Evolutionary conservation across 805 yeast genomes (phyloP), one percentile per base, ranked within the genome.

Genomic region (Barnettozyma populi): DNA sequence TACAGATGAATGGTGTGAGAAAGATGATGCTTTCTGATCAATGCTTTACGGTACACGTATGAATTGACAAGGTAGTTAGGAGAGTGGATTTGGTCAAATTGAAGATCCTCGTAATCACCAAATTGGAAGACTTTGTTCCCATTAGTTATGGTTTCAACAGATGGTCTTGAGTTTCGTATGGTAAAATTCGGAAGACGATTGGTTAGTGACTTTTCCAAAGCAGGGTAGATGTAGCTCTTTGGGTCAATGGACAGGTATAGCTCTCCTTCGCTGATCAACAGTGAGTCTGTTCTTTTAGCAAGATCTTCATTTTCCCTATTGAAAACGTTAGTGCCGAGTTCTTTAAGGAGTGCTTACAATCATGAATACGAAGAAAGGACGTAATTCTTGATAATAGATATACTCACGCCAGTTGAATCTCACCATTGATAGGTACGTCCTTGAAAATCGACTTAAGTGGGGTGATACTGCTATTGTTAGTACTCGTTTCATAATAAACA

Each of bases 31-130:
- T 94, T 94, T 52, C 99, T 76, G 43, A 92, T 94, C 47, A 94
- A 68, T 0, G 92, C 96, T 62, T 94, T 94, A 56, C 99, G 74
- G 64, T 86, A 92, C 37, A 90, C 79, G 63, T 88, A 92, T 2
- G 96, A 81, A 52, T 90, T 87, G 2, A 86, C 72, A 46, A 80
- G 69, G 63, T 90, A 90, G 11, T 55, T 46, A 0, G 75, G 70
- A 18, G 64, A 47, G 57, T 71, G 68, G 31, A 84, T 57, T 50
- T 75, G 64, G 56, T 90, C 97, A 59, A 90, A 77, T 59, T 90
- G 86, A 20, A 90, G 66, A 42, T 86, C 89, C 62, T 92, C 99
- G 63, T 92, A 92, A 46, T 92, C 98, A 18, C 89, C 90, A 63
- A 80, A 90, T 50, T 89, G 96, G 57, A 87, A 81, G 0, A 79